Evolutionary conservation across 139 green algal species (phyloP).

Genomic region (Dunaliella primolecta): DNA sequence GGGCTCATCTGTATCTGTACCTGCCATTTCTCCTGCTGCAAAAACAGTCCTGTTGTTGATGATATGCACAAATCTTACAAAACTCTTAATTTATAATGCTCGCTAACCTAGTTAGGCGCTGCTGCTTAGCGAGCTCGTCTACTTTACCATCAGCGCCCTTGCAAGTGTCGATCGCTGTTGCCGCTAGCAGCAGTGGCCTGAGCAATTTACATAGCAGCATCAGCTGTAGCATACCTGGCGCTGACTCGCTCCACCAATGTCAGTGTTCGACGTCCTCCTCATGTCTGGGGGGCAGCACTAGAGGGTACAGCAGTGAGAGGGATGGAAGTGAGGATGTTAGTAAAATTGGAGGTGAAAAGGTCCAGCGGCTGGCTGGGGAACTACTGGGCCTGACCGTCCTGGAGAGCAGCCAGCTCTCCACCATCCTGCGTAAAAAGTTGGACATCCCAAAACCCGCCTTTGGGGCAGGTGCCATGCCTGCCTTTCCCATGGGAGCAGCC

Average conservation of each 20-base stretch:
- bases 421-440: conserved; percentile 68
- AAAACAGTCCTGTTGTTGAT: too few relatives aligned
- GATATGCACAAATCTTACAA: too few relatives aligned
- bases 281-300: background rate
- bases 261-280: too few relatives aligned
- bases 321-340: background rate
- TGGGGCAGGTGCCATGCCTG: conserved; percentile 27
- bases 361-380: conserved; percentile 64
- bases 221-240: too few relatives aligned
- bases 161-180: too few relatives aligned
- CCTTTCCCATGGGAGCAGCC: conserved; percentile 35
- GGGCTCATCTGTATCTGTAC: background rate
- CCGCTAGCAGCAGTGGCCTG: too few relatives aligned
- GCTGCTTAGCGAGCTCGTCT: too few relatives aligned
- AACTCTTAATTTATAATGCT: background rate
- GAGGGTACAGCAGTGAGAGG: background rate
- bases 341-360: conserved; percentile 34
- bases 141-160: too few relatives aligned
- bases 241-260: too few relatives aligned
- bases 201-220: too few relatives aligned
- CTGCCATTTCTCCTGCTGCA: too few relatives aligned
- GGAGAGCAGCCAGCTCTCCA: conserved; percentile 69
- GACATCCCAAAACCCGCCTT: conserved; percentile 47
- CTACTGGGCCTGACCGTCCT: conserved; percentile 74
- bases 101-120: background rate